Base-by-base conservation (phyloP, 2,329 filamentous ascomycete genomes). In the Venturia oleaginea region DNA sequence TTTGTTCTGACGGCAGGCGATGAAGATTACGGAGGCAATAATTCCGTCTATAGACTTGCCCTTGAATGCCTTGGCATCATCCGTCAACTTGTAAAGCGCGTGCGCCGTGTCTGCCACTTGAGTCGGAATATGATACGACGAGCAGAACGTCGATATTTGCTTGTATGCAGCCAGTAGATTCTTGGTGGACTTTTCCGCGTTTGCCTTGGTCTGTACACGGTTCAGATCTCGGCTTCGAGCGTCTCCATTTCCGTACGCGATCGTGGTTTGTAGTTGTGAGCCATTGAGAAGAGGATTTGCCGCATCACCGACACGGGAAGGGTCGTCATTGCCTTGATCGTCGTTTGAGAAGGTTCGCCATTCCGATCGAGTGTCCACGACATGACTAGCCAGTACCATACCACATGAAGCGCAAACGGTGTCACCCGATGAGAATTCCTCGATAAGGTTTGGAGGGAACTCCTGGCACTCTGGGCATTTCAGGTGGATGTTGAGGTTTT, bases 321-420 rank as follows among this genome's bases (percentile, higher is more conserved):
- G 94, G 70, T 99, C 94, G 71, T 97, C 95, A 72, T 90, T 92
- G 72, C 91, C 91, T 76, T 96, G 91, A 74, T 99, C 95, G 73
- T 99, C 94, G 74, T 97, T 97, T 73, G 92, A 92, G 78, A 99
- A 99, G 0, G 94, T 99, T 74, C 94, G 91, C 94, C 94, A 99
- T 79, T 99, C 94, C 59, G 92, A 96, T 67, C 95, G 89, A 67
- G 91, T 95, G 74, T 99, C 95, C 72, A 99, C 92, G 74, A 94
- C 92, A 69, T 91, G 89, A 72, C 93, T 90, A 66, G 90, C 89
- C 37, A 99, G 84, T 6, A 99, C 94, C 40, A 97, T 82, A 43
- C 94, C 94, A 72, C 94, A 99, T 67, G 89, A 91, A 65, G 84
- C 89, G 74, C 94, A 99, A 64, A 99, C 91, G 74, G 95, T 90